These are phyloP conservation scores for Coniochaeta ligniaria DNA, from an alignment of 2,329 filamentous ascomycete species.

Conservation along the genomic window DNA sequence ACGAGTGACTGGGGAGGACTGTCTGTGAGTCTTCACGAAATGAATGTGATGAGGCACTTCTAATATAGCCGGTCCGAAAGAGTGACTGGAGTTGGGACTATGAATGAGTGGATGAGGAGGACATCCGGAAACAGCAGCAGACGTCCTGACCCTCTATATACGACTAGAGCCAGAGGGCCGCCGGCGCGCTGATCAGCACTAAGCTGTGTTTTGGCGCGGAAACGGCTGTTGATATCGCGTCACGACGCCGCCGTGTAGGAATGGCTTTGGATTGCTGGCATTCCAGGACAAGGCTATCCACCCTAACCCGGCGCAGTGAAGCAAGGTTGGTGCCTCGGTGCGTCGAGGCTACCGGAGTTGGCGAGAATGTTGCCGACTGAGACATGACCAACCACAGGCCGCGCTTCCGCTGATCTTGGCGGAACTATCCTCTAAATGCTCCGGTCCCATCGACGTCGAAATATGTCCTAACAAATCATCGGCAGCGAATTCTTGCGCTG, in stretches of 20 bases:
- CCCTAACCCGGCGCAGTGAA: background rate
- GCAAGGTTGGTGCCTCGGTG: background rate
- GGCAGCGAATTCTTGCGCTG: background rate
- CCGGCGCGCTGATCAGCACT: background rate
- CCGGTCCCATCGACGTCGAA: background rate
- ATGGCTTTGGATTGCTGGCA: background rate
- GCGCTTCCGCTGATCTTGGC: background rate
- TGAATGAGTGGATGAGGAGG: conserved; percentile 1
- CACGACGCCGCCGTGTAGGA: background rate
- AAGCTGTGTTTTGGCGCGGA: background rate
- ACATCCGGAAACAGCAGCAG: conserved; percentile 2
- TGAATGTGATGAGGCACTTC: conserved; percentile 1
- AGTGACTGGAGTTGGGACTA: conserved; percentile 4
- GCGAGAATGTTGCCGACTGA: background rate
- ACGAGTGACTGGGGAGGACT: background rate
- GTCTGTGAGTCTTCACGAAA: background rate
- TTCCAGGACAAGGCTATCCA: background rate
- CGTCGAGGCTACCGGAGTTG: background rate
- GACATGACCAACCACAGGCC: background rate
- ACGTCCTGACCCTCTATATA: background rate
- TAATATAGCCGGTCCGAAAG: conserved; percentile 3
- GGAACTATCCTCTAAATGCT: background rate
- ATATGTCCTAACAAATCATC: background rate
- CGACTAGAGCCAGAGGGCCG: background rate
- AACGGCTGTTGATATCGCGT: background rate